These are phyloP conservation scores for Stemphylium lycopersici DNA, from an alignment of 2,329 filamentous ascomycete genomes.

Conservation along the genomic window DNA sequence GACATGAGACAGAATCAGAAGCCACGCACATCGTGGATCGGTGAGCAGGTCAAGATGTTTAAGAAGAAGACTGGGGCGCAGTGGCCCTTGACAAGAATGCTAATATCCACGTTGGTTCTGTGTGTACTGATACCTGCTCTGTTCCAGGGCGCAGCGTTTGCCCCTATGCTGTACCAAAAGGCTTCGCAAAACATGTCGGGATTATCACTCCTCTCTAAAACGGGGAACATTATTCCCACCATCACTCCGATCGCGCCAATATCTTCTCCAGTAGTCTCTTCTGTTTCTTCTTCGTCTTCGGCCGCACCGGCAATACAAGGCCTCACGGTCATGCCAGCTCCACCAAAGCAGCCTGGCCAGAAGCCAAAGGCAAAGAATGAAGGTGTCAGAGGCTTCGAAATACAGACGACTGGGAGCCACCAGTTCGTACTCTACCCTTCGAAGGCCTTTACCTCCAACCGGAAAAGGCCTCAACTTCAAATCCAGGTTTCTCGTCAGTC, in stretches of 20 bases:
- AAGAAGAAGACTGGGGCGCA: conserved; percentile 13
- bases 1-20: conserved; percentile 1
- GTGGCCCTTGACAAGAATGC: conserved; percentile 8
- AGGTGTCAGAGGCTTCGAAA: conserved; percentile 54
- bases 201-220: conserved; percentile 7
- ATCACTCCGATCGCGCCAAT: conserved; percentile 7
- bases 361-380: conserved; percentile 25
- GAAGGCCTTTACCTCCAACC: conserved; percentile 47
- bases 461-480: conserved; percentile 56
- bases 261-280: conserved; percentile 3
- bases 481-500: conserved; percentile 57
- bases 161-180: conserved; percentile 19
- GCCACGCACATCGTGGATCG: conserved; percentile 5
- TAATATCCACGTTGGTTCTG: conserved; percentile 21
- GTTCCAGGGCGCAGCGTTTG: conserved; percentile 20
- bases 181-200: conserved; percentile 6
- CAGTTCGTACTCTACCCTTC: conserved; percentile 61
- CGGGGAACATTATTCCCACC: conserved; percentile 4
- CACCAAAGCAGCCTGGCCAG: conserved; percentile 11
- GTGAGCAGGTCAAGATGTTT: conserved; percentile 9
- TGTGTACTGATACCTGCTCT: conserved; percentile 25
- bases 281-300: conserved; percentile 7
- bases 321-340: conserved; percentile 23
- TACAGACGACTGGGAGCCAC: conserved; percentile 61
- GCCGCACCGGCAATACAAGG: conserved; percentile 17